These are phyloP conservation scores for Phytophthora litchii DNA, from an alignment of 352 stramenopile species.

Conservation along the genomic window DNA sequence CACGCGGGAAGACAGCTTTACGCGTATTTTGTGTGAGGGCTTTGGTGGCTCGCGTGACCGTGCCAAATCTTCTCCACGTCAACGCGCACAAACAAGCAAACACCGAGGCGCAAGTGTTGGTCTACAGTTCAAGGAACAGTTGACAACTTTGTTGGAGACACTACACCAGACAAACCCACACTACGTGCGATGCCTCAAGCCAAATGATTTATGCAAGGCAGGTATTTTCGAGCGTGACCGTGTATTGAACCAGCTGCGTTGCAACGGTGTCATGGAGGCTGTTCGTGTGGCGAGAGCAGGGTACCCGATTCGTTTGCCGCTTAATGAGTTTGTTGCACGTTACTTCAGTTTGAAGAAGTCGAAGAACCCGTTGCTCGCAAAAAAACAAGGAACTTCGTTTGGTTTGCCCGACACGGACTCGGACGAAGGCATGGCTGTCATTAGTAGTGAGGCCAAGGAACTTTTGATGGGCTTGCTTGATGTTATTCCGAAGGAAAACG, in stretches of 20 bases:
- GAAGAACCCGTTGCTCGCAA: slow-evolving; percentile 47
- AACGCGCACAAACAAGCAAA: slow-evolving; percentile 67
- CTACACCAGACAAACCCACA: slow-evolving; percentile 78
- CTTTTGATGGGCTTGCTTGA: slow-evolving; percentile 89
- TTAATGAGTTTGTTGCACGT: slow-evolving; percentile 72
- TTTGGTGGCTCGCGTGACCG: slow-evolving; percentile 45
- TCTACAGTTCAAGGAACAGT: slow-evolving; percentile 87
- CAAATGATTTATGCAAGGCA: slow-evolving; percentile 79
- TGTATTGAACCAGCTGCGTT: slow-evolving; percentile 86
- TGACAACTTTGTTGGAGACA: slow-evolving; percentile 75
- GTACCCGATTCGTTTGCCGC: slow-evolving; percentile 82
- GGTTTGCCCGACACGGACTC: slow-evolving; percentile 52
- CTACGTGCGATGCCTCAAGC: slow-evolving; percentile 92
- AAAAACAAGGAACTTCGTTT: slow-evolving; percentile 47
- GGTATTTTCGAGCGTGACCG: slow-evolving; percentile 66
- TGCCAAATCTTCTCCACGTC: slow-evolving; percentile 60
- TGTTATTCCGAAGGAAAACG: slow-evolving; percentile 89
- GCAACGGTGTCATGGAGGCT: slow-evolving; percentile 86
- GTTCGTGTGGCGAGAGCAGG: slow-evolving; percentile 85
- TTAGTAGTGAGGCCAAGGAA: slow-evolving; percentile 66
- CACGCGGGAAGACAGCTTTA: slow-evolving; percentile 76
- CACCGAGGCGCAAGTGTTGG: slow-evolving; percentile 80
- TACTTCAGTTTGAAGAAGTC: slow-evolving; percentile 77
- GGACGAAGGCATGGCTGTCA: slow-evolving; percentile 40
- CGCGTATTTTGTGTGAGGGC: slow-evolving; percentile 68